Conservation (phyloP, 2,329 filamentous ascomycete genomes). For the Biscogniauxia sp. region DNA sequence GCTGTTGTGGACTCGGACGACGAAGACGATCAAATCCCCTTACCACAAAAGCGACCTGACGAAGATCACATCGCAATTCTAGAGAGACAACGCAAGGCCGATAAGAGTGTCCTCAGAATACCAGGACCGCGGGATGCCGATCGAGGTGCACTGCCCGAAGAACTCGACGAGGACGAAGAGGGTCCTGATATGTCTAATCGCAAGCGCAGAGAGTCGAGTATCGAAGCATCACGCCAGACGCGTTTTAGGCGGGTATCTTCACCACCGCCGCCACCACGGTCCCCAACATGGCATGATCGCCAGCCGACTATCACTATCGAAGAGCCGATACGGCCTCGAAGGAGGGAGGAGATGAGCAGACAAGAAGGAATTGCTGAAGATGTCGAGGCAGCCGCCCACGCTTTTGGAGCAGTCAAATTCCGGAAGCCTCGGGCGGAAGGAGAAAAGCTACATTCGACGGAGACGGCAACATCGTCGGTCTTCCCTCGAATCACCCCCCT, state of each 20-base stretch:
- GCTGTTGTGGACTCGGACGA: constrained; percentile 43
- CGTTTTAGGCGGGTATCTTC: constrained; percentile 7
- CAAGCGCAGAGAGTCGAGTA: constrained; percentile 31
- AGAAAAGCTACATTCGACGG: constrained; percentile 35
- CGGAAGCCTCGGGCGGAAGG: constrained; percentile 42
- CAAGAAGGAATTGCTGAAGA: constrained; percentile 41
- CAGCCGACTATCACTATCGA: constrained; percentile 65
- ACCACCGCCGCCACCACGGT: constrained; percentile 11
- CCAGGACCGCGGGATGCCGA: constrained; percentile 91
- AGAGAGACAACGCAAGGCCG: constrained; percentile 74
- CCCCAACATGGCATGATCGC: constrained; percentile 32
- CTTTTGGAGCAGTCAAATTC: constrained; percentile 41
- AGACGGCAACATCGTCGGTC: constrained; percentile 33
- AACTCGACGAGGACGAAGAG: constrained; percentile 39
- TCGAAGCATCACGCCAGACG: constrained; percentile 15
- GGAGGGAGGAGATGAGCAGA: constrained; percentile 27
- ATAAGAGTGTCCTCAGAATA: constrained; percentile 77
- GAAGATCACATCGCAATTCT: constrained; percentile 87
- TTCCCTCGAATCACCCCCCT: constrained; percentile 35
- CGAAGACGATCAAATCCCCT: constrained; percentile 43
- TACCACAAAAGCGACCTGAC: constrained; percentile 54
- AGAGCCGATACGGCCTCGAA: constrained; percentile 52
- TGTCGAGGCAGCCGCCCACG: constrained; percentile 39
- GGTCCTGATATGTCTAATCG: constrained; percentile 27
- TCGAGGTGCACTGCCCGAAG: constrained; percentile 68